These are phyloP conservation scores for Solanum peruvianum DNA, from an alignment of 257 asterid species.

Conservation along the genomic window DNA sequence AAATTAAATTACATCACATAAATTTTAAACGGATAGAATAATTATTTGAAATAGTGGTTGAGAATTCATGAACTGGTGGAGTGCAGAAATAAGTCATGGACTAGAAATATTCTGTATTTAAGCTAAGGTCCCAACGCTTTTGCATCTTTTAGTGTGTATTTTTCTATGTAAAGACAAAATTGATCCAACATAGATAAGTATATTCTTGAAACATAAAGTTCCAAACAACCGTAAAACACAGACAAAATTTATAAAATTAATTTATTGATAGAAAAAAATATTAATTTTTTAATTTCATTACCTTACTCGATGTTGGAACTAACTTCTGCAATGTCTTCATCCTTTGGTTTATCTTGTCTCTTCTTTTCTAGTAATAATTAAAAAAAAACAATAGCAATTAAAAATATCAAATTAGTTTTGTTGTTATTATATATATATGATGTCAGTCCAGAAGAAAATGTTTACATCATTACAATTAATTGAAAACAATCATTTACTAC, in stretches of 20 bases:
- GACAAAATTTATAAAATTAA: neutral
- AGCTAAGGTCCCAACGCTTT: neutral
- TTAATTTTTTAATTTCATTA: neutral
- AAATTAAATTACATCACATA: no score
- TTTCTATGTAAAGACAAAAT: neutral
- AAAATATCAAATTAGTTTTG: neutral
- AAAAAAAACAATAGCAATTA: neutral
- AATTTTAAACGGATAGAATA: no score
- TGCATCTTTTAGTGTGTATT: neutral
- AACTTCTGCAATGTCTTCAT: conserved; percentile 84
- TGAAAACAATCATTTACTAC: neutral
- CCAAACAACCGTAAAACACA: neutral
- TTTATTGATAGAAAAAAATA: neutral
- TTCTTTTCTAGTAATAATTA: conserved; percentile 46
- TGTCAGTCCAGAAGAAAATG: neutral
- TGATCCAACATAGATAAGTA: neutral
- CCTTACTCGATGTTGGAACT: conserved; percentile 98
- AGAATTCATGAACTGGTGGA: neutral
- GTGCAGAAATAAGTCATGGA: neutral
- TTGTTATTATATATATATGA: neutral
- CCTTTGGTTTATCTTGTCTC: conserved; percentile 84
- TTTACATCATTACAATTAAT: neutral
- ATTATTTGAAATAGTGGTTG: neutral
- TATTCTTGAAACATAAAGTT: neutral
- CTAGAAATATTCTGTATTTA: neutral